Base-by-base conservation (phyloP, 345 rosid genomes). In the Salix purpurea region DNA sequence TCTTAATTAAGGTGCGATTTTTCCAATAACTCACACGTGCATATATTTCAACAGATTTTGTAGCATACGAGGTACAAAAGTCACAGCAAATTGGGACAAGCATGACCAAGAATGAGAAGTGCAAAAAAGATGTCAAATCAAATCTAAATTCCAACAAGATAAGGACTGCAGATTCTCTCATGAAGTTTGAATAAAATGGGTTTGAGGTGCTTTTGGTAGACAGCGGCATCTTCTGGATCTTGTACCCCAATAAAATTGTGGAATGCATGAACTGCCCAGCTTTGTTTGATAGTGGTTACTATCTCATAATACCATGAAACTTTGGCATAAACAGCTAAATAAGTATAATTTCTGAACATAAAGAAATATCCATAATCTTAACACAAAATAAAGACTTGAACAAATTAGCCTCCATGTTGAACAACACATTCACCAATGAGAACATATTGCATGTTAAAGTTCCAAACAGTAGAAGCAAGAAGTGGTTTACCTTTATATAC, bases 401-500 rank as follows among this genome's bases (percentile, higher is more conserved):
- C 64, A 58, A 23, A 58, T 58, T 26, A 58, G 64, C 64, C 4
- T n/a, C 64, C 12, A 58, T 58, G 62, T n/a, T 58, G 11, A 58
- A 58, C 28, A 58, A 1, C 26, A 4, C 8, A 36, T 69, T 14
- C n/a, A 69, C 39, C 19, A 52, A 24, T 72, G 64, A 81, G 32
- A 66, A 58, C 21, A 60, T 56, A 42, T 18, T 26, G 28, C 12
- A 24, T n/a, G 32, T 23, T 42, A 37, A 52, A 32, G 7, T 34
- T 34, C 52, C 48, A 21, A 75, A 15, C 26, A 4, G 64, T 26
- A 15, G 10, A 69, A 52, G 39, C 23, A 46, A 23, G 42, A 37
- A 19, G 39, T n/a, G 48, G 39, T 32, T 24, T 70, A 89, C 94
- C 92, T 90, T 89, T 46, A 90, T 84, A 65, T 90, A 90, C 67